Evolutionary conservation across 1,284 basidiomycete genomes (phyloP).

Genomic region (Mycena citricolor): DNA sequence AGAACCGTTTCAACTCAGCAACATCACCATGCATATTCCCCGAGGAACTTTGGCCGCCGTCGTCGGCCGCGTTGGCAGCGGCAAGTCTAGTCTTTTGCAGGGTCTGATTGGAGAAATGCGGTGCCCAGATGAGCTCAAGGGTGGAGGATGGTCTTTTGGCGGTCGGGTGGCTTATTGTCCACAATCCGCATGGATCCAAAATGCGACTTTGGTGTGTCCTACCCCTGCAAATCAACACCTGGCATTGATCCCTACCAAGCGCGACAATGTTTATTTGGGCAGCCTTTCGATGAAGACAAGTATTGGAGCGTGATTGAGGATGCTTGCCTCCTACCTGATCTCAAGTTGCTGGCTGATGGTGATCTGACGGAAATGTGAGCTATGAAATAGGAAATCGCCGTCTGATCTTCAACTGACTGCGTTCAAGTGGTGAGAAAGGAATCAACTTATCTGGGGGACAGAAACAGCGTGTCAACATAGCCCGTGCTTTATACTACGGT

Average conservation of each 20-base stretch:
- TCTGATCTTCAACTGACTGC: background rate
- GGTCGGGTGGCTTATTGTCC: constrained; percentile 75
- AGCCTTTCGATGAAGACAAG: constrained; percentile 61
- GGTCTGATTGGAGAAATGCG: constrained; percentile 79
- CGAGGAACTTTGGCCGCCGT: constrained; percentile 63
- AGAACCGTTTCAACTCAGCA: constrained; percentile 48
- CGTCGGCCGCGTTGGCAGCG: constrained; percentile 65
- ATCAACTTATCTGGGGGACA: constrained; percentile 56
- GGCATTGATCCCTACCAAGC: too few species aligned
- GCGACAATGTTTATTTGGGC: constrained; percentile 73
- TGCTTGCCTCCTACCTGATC: constrained; percentile 64
- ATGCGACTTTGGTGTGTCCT: constrained; percentile 62
- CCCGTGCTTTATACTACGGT: constrained; percentile 69
- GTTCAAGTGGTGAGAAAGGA: constrained; percentile 63
- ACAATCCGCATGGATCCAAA: constrained; percentile 84
- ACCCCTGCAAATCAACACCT: background rate
- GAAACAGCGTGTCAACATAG: constrained; percentile 71
- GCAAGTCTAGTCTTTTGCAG: constrained; percentile 69
- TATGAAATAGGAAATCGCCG: constrained; percentile 14
- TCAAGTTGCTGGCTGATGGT: constrained; percentile 72
- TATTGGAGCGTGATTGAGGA: constrained; percentile 68
- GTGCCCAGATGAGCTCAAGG: too few species aligned
- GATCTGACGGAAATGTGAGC: constrained; percentile 66
- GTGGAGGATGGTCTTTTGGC: constrained; percentile 58
- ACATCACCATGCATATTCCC: constrained; percentile 55